Conservation (phyloP, 208 protist genomes). For the Trichomonas gallinae region DNA sequence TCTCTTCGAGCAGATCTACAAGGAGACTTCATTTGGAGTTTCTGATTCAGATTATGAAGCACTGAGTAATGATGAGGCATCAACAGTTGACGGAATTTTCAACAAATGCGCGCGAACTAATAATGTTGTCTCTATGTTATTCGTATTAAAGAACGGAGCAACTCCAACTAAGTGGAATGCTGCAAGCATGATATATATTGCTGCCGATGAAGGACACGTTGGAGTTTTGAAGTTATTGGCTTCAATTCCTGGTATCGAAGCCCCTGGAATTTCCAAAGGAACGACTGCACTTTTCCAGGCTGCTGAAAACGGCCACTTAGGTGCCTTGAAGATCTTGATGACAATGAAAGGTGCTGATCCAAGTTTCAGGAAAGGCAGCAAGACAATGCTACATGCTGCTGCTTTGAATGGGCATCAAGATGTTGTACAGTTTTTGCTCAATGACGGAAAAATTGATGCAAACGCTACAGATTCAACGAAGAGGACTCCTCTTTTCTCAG, state of each 20-base stretch:
- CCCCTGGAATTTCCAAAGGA: background rate
- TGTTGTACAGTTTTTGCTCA: background rate
- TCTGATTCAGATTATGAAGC: background rate
- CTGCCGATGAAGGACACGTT: background rate
- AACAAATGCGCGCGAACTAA: background rate
- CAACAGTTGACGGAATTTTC: background rate
- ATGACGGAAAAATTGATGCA: background rate
- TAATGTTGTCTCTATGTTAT: background rate
- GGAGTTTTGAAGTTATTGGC: background rate
- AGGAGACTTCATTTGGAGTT: background rate
- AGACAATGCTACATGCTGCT: background rate
- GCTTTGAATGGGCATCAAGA: background rate
- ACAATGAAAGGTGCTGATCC: background rate
- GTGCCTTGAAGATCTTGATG: background rate
- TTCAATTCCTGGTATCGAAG: background rate
- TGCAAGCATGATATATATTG: background rate
- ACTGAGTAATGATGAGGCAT: background rate
- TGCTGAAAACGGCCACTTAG: background rate
- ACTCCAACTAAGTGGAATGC: background rate
- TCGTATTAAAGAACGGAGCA: background rate
- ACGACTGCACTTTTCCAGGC: background rate
- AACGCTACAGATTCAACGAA: background rate
- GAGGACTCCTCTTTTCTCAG: background rate
- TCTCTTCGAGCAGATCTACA: background rate
- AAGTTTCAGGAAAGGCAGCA: background rate